Evolutionary conservation across 352 stramenopile genomes (phyloP).

Genomic region (Phytophthora megakarya): DNA sequence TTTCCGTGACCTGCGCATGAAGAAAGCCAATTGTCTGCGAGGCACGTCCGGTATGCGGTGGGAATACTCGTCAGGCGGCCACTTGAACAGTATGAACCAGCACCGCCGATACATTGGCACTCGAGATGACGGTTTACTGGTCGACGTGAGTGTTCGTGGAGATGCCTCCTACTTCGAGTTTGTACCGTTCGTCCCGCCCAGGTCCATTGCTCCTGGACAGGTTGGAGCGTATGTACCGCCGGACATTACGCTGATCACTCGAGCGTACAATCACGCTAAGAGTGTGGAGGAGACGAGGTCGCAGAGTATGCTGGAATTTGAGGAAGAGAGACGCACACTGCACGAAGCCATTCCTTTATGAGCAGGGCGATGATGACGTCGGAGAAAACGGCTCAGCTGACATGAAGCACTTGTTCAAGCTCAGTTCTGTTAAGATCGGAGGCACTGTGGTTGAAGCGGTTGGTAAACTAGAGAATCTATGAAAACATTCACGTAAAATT

Average conservation of each 20-base stretch:
- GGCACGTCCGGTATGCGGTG: conserved; percentile 66
- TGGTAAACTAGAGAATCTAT: conserved; percentile 30
- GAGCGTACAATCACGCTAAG: conserved; percentile 58
- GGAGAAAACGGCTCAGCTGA: conserved; percentile 15
- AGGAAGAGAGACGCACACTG: conserved; percentile 35
- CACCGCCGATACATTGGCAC: conserved; percentile 75
- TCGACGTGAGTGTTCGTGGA: conserved; percentile 75
- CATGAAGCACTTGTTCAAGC: conserved; percentile 3
- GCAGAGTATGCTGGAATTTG: conserved; percentile 63
- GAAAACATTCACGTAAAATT: conserved; percentile 28
- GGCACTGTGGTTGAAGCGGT: conserved; percentile 14
- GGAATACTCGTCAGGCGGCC: conserved; percentile 67
- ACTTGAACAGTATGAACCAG: conserved; percentile 85
- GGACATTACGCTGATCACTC: conserved; percentile 54
- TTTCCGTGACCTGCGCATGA: conserved; percentile 78
- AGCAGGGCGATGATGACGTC: conserved; percentile 4
- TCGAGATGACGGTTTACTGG: conserved; percentile 58
- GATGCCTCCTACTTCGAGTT: conserved; percentile 73
- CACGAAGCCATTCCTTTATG: conserved; percentile 25
- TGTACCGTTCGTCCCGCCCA: conserved; percentile 40
- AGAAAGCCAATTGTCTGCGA: conserved; percentile 61
- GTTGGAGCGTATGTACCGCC: conserved; percentile 41
- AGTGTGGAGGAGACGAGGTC: conserved; percentile 56
- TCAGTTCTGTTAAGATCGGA: conserved; percentile 7
- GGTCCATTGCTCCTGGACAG: conserved; percentile 12